A percentile compares a stretch with the other conserved stretches of the same genome.
phyloP scores from a whole-genome alignment of 2,329 filamentous ascomycete species.

The Stemphylium beticola region DNA sequence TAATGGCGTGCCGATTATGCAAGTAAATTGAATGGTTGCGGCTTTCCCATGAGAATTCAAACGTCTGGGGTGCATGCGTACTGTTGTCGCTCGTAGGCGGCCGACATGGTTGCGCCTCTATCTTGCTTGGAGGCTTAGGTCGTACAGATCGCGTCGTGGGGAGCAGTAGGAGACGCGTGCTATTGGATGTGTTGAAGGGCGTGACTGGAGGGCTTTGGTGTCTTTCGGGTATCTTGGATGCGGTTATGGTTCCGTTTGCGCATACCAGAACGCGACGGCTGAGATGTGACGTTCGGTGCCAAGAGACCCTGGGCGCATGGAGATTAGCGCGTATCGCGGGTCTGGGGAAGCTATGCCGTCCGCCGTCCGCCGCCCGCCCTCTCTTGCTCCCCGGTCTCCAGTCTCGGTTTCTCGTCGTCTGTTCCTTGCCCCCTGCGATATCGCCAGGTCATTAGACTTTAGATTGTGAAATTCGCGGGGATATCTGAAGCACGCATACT shows the following conservation, averaged over 20 bases:
- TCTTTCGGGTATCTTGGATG: too few species aligned
- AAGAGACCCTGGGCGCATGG: conserved; percentile 15
- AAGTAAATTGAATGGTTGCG: too few species aligned
- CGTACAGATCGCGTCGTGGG: neutral
- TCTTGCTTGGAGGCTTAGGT: neutral
- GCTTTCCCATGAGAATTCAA: too few species aligned
- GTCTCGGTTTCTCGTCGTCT: too few species aligned
- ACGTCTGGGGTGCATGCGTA: too few species aligned
- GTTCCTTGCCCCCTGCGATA: too few species aligned
- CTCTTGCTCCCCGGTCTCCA: neutral
- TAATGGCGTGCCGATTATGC: too few species aligned
- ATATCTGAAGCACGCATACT: too few species aligned
- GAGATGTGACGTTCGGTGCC: conserved; percentile 17
- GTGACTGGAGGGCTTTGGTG: too few species aligned
- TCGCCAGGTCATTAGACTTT: too few species aligned
- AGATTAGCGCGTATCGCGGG: conserved; percentile 7
- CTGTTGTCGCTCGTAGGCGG: conserved; percentile 65
- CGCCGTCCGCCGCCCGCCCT: neutral
- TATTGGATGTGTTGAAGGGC: neutral
- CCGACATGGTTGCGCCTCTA: conserved; percentile 54
- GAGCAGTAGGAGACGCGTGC: neutral
- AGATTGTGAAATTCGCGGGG: too few species aligned
- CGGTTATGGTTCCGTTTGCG: too few species aligned
- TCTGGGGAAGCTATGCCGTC: conserved; percentile 3
- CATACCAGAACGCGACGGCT: neutral